Evolutionary conservation across 2,329 filamentous ascomycete genomes (phyloP).

Genomic region (Pseudogymnoascus sp.): DNA sequence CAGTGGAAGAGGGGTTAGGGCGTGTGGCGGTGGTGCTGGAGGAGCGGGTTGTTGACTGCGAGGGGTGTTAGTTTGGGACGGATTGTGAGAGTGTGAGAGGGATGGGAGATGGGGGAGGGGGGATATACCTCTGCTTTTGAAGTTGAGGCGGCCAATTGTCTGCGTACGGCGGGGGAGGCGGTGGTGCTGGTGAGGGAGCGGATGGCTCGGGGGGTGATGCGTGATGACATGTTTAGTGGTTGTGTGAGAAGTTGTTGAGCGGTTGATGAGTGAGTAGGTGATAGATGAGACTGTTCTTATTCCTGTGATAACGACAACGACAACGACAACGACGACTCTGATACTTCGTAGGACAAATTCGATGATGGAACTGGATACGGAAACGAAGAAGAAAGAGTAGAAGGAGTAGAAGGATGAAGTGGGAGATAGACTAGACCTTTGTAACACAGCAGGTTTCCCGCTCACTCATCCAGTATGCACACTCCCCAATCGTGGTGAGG

Average conservation of each 20-base stretch:
- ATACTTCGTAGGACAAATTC: background rate
- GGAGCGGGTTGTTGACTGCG: conserved; percentile 19
- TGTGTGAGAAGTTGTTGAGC: background rate
- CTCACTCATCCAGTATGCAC: background rate
- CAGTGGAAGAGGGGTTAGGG: conserved; percentile 28
- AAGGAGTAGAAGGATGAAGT: background rate
- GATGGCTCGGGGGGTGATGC: background rate
- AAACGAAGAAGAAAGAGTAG: background rate
- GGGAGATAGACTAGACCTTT: background rate
- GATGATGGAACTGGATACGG: background rate
- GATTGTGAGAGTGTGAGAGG: conserved; percentile 11
- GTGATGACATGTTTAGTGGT: background rate
- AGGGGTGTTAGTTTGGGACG: conserved; percentile 21
- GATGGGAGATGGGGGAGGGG: conserved; percentile 17
- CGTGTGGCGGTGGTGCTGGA: conserved; percentile 18
- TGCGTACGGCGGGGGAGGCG: conserved; percentile 15
- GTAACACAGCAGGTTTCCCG: background rate
- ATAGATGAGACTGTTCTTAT: background rate
- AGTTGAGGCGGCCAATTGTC: conserved; percentile 20
- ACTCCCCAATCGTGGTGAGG: background rate
- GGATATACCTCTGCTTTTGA: conserved; percentile 16
- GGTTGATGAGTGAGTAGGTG: background rate
- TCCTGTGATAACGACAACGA: background rate
- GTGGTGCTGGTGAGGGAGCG: background rate
- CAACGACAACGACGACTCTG: background rate